These are phyloP conservation scores for Penicillium riverlandense DNA, from an alignment of 495 filamentous ascomycete species.

Conservation along the genomic window DNA sequence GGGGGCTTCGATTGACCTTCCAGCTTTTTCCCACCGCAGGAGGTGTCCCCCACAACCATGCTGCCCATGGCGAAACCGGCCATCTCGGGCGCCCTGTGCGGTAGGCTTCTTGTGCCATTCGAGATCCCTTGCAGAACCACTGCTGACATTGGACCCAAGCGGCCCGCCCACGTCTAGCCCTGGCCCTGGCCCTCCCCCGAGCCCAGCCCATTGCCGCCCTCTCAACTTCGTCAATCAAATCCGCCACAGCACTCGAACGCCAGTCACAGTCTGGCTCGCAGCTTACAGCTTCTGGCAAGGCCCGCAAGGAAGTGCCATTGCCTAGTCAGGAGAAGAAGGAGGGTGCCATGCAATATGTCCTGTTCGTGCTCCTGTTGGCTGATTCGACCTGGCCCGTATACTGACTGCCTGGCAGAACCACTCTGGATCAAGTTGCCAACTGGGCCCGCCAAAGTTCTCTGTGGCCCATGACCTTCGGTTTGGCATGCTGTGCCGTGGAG, in stretches of 20 bases:
- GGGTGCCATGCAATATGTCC: slow-evolving; percentile 91
- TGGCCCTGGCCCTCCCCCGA: slow-evolving; percentile 14
- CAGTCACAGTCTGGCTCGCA: slow-evolving; percentile 32
- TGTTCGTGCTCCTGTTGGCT: slow-evolving; percentile 53
- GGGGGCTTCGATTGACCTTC: slow-evolving; percentile 1
- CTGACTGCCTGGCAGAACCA: slow-evolving; percentile 52
- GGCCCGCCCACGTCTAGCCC: slow-evolving; percentile 23
- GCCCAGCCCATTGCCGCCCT: slow-evolving; percentile 26
- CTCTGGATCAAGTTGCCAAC: slow-evolving; percentile 86
- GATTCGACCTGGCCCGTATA: background rate
- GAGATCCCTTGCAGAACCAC: background rate
- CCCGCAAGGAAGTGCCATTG: slow-evolving; percentile 70
- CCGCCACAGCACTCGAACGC: slow-evolving; percentile 36
- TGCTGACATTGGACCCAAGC: slow-evolving; percentile 8
- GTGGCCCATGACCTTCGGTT: slow-evolving; percentile 97
- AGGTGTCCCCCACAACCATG: slow-evolving; percentile 13
- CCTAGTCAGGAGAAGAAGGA: slow-evolving; percentile 90
- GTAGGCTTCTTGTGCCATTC: slow-evolving; percentile 10
- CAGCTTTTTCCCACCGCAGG: background rate
- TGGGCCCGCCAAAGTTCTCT: slow-evolving; percentile 91
- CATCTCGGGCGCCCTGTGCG: slow-evolving; percentile 23
- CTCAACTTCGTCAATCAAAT: slow-evolving; percentile 35
- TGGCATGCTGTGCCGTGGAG: slow-evolving; percentile 93
- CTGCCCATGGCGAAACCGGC: slow-evolving; percentile 23
- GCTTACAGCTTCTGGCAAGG: slow-evolving; percentile 44